Evolutionary conservation across 2,329 filamentous ascomycete species (phyloP), one percentile per base, ranked within the genome.

Genomic region (Aspergillus melleus): DNA sequence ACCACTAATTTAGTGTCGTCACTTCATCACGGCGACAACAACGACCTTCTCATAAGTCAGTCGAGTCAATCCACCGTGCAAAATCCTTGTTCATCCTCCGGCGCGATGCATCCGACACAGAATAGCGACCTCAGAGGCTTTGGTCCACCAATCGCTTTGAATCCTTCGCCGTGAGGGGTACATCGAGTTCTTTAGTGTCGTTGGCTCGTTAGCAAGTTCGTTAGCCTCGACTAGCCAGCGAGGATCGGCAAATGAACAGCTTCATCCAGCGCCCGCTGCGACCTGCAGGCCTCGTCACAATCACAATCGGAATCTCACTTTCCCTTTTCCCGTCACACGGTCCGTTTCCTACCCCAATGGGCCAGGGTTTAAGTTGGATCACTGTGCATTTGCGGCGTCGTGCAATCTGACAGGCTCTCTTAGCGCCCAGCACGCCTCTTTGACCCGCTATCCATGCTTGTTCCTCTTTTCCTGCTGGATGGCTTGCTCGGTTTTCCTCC

Each of bases 241-340:
- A 52, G 22, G 55, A 54, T 59, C 59, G 46, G 42, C 64, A 61
- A 66, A 66, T 66, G 52, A 62, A 20, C 56, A 36, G 36, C 44
- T 49, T 26, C 49, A 26, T 24, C 14, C 39, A 22, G 52, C 19
- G 49, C 32, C 16, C 26, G 54, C 50, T 39, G 54, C 26, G 52
- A 53, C 54, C 65, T 74, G 72, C 72, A 73, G 61, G 32, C 4
- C 47, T 42, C 54, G 65, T 74, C 72, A 74, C 72, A 73, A 55
- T 75, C 72, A 74, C 72, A 71, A 64, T 68, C 66, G 63, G 62
- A 55, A 19, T 42, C 36, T 42, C 36, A 1, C 14, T 14, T n/a
- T 42, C 36, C 36, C 4, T 42, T 8, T 42, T 42, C 36, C 56
- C 60, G 58, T 71, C 69, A 67, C 67, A 69, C 67, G 63, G 24